A percentile compares a stretch with the other conserved stretches of the same genome.
These are phyloP conservation scores for Chrysanthemum seticuspe DNA, from an alignment of 129 eudicot genomes.

Conservation along the genomic window DNA sequence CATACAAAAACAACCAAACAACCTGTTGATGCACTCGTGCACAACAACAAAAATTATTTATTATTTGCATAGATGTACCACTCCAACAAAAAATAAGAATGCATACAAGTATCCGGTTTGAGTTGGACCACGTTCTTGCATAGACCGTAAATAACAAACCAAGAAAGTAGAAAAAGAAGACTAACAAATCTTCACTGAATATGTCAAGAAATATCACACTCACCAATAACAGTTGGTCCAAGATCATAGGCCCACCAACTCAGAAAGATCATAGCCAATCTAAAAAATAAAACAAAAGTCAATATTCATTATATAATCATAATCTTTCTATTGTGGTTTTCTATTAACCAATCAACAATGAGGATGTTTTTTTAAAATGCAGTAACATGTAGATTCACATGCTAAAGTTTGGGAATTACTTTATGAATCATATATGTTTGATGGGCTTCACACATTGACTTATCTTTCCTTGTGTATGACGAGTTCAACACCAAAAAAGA, in stretches of 20 bases:
- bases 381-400: constrained; percentile 15
- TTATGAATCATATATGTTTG: no score
- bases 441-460: no score
- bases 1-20: no score
- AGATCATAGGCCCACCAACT: constrained; percentile 79
- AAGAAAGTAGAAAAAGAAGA: not conserved
- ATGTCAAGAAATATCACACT: constrained; percentile 20
- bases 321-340: no score
- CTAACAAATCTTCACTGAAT: not conserved
- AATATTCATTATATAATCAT: not conserved
- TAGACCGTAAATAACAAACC: constrained; percentile 53
- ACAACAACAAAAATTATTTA: no score
- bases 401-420: no score
- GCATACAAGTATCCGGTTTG: constrained; percentile 78
- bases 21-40: no score
- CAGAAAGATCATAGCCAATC: constrained; percentile 90
- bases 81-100: constrained; percentile 68
- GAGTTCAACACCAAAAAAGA: no score
- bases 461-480: no score
- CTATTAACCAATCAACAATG: not conserved
- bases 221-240: constrained; percentile 66
- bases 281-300: constrained; percentile 33
- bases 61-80: constrained; percentile 42
- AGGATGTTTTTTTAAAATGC: constrained; percentile 8
- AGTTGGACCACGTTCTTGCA: constrained; percentile 83